Evolutionary conservation across 139 green algal genomes (phyloP).

Genomic region (Coelastrella sp.): DNA sequence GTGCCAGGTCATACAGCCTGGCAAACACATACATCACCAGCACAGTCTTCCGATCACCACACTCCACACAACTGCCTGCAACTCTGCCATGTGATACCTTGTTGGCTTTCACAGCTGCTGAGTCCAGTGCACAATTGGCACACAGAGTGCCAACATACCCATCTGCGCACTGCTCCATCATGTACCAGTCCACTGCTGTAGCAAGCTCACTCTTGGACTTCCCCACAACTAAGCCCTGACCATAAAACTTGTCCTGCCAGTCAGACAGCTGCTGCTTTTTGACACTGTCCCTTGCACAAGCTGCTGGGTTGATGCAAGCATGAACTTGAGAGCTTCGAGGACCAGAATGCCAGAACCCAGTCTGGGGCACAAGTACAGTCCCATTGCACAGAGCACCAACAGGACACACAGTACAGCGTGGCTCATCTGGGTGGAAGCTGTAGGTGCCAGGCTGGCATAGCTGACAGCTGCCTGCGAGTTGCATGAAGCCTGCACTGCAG

Average conservation of each 20-base stretch:
- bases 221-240: neutral
- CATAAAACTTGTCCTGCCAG: slow-evolving; percentile 22
- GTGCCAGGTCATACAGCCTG: slow-evolving; percentile 22
- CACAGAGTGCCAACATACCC: slow-evolving; percentile 43
- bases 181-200: slow-evolving; percentile 1
- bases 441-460: slow-evolving; percentile 34
- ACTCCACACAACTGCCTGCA: slow-evolving; percentile 19
- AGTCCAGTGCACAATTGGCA: neutral
- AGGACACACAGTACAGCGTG: slow-evolving; percentile 30
- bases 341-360: slow-evolving; percentile 27
- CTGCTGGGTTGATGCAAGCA: slow-evolving; percentile 41
- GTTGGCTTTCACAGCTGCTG: neutral
- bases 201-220: neutral
- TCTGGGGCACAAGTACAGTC: slow-evolving; percentile 32
- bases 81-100: slow-evolving; percentile 27
- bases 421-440: slow-evolving; percentile 28
- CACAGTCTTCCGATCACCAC: neutral
- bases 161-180: slow-evolving; percentile 29
- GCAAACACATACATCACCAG: slow-evolving; percentile 24
- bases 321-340: slow-evolving; percentile 44
- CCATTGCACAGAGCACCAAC: slow-evolving; percentile 47
- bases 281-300: slow-evolving; percentile 17
- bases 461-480: slow-evolving; percentile 37
- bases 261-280: slow-evolving; percentile 11
- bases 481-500: slow-evolving; percentile 41